A percentile compares a stretch with the other conserved stretches of the same genome.
These are phyloP conservation scores for Syzygium syzygioides DNA, from an alignment of 441 rosid genomes.

Conservation along the genomic window DNA sequence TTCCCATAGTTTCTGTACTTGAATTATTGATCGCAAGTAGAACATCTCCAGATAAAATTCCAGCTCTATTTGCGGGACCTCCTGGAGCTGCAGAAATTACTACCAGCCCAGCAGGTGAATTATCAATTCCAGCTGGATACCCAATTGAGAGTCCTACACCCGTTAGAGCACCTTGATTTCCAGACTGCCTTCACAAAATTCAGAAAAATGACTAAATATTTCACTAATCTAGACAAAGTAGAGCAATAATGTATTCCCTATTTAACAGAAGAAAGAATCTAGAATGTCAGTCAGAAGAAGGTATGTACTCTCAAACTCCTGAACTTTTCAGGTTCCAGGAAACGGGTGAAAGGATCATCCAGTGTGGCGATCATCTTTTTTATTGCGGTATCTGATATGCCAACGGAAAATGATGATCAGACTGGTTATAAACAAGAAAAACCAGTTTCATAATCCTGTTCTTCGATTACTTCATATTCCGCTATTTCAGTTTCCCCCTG, in stretches of 20 bases:
- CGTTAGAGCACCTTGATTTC: conserved; percentile 90
- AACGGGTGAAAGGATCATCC: conserved; percentile 91
- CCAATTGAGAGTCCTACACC: conserved; percentile 97
- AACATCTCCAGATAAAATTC: conserved; percentile 72
- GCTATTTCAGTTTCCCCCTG: not conserved
- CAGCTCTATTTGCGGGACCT: conserved; percentile 90
- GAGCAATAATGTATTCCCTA: not conserved
- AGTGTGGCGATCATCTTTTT: conserved; percentile 87
- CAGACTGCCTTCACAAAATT: conserved; percentile 84
- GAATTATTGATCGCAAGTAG: conserved; percentile 60
- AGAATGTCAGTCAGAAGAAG: conserved; percentile 20
- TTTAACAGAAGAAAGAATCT: not conserved
- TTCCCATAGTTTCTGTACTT: conserved; percentile 62
- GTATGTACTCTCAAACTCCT: conserved; percentile 78
- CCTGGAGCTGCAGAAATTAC: conserved; percentile 90
- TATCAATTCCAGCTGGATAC: conserved; percentile 56
- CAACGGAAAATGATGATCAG: conserved; percentile 13
- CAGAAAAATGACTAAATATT: not conserved
- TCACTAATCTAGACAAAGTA: not conserved
- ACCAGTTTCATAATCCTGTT: not conserved
- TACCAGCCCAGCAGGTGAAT: conserved; percentile 55
- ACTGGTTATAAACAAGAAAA: not conserved
- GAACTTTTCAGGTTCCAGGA: conserved; percentile 88
- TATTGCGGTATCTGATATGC: conserved; percentile 67
- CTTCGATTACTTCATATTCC: not conserved